Evolutionary conservation across 2,329 filamentous ascomycete species (phyloP).

Genomic region (Rachicladosporium sp.): DNA sequence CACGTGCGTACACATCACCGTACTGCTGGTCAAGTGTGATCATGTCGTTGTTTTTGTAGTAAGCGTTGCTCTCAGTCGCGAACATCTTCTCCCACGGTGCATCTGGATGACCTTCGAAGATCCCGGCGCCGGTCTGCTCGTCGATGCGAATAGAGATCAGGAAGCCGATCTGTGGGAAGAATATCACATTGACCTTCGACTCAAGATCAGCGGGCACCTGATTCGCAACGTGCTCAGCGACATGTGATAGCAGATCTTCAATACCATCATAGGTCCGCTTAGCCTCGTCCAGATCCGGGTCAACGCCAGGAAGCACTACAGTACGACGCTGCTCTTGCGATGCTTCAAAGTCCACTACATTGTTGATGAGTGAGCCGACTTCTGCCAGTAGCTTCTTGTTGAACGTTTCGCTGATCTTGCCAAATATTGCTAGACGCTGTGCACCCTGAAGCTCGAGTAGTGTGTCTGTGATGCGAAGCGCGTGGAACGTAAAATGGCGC

Average conservation of each 20-base stretch:
- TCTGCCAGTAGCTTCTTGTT: slow-evolving; percentile 47
- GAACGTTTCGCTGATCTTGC: slow-evolving; percentile 49
- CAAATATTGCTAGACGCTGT: slow-evolving; percentile 39
- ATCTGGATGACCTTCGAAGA: slow-evolving; percentile 48
- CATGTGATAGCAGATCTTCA: slow-evolving; percentile 56
- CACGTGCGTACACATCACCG: slow-evolving; percentile 74
- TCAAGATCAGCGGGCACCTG: slow-evolving; percentile 48
- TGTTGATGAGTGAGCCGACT: slow-evolving; percentile 58
- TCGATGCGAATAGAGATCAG: slow-evolving; percentile 62
- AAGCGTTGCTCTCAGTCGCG: slow-evolving; percentile 52
- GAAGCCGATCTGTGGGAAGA: slow-evolving; percentile 86
- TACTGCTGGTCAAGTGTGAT: slow-evolving; percentile 65
- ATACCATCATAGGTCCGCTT: slow-evolving; percentile 70
- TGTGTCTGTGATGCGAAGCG: slow-evolving; percentile 55
- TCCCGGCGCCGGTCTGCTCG: slow-evolving; percentile 42
- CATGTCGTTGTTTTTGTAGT: slow-evolving; percentile 82
- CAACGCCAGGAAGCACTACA: slow-evolving; percentile 59
- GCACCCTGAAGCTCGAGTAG: slow-evolving; percentile 46
- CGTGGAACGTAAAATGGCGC: slow-evolving; percentile 57
- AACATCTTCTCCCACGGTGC: slow-evolving; percentile 71
- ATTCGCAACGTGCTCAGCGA: slow-evolving; percentile 49
- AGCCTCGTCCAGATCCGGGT: slow-evolving; percentile 61
- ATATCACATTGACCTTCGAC: slow-evolving; percentile 60
- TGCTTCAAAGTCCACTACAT: slow-evolving; percentile 67
- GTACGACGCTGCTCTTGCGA: slow-evolving; percentile 60